Evolutionary conservation across 2,329 filamentous ascomycete species (phyloP).

Genomic region (Dissoconium aciculare): DNA sequence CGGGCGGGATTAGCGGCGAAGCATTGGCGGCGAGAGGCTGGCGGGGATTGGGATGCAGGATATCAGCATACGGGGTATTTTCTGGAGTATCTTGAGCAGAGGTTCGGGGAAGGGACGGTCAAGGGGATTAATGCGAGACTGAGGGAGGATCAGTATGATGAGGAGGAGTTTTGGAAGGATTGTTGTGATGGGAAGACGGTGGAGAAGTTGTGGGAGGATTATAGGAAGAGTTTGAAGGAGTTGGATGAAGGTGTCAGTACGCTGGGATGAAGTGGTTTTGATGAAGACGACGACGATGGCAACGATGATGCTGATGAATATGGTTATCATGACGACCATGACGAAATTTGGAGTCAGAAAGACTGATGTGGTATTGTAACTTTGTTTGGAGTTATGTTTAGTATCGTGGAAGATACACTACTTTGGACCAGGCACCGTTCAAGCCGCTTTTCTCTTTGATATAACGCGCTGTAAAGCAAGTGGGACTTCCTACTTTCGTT

Average conservation of each 20-base stretch:
- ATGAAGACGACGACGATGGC: slow-evolving; percentile 8
- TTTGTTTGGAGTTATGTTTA: too few relatives aligned
- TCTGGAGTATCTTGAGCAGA: slow-evolving; percentile 64
- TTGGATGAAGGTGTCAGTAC: too few relatives aligned
- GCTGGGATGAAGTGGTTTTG: too few relatives aligned
- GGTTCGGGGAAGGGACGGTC: slow-evolving; percentile 38
- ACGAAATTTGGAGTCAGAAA: too few relatives aligned
- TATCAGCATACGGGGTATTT: slow-evolving; percentile 91
- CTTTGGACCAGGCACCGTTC: too few relatives aligned
- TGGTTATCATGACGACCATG: too few relatives aligned
- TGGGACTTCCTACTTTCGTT: too few relatives aligned
- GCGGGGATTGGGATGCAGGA: slow-evolving; percentile 65
- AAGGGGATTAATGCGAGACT: slow-evolving; percentile 52
- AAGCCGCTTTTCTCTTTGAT: too few relatives aligned
- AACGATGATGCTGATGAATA: slow-evolving; percentile 3
- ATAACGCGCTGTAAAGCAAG: too few relatives aligned
- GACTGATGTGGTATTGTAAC: too few relatives aligned
- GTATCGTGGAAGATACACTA: too few relatives aligned
- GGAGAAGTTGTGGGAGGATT: slow-evolving; percentile 58
- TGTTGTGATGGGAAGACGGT: slow-evolving; percentile 41
- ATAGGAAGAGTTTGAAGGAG: slow-evolving; percentile 38
- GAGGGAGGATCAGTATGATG: slow-evolving; percentile 46
- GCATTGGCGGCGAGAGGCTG: slow-evolving; percentile 55
- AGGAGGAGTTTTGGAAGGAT: slow-evolving; percentile 29
- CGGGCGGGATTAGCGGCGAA: slow-evolving; percentile 57